These are phyloP conservation scores for Sordariomycetes sp. DNA, from an alignment of 2,329 filamentous ascomycete genomes.

Conservation along the genomic window DNA sequence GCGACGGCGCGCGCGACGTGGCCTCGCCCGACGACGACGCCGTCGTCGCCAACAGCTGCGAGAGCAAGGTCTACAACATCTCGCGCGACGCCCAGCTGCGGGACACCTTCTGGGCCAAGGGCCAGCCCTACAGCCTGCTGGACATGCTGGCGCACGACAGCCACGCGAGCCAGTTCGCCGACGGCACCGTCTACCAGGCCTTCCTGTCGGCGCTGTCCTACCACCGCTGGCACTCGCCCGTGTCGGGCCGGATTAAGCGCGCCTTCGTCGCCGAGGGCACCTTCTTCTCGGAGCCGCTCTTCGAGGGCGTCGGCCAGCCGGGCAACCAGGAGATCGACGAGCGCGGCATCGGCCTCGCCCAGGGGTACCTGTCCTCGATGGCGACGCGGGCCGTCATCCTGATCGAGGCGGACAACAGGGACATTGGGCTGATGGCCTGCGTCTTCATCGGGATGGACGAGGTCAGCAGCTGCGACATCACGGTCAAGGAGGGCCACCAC, in stretches of 20 bases:
- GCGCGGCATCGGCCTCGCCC: conserved; percentile 37
- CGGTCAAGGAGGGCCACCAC: conserved; percentile 54
- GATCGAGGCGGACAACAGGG: conserved; percentile 58
- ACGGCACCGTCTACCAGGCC: conserved; percentile 61
- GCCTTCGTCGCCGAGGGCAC: conserved; percentile 53
- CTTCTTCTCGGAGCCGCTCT: conserved; percentile 54
- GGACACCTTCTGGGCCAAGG: conserved; percentile 60
- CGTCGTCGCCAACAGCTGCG: conserved; percentile 55
- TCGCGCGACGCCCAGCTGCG: conserved; percentile 39
- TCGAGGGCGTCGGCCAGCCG: conserved; percentile 20
- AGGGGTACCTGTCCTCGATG: conserved; percentile 59
- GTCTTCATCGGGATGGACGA: conserved; percentile 70
- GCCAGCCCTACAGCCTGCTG: conserved; percentile 55
- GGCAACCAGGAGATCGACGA: conserved; percentile 23
- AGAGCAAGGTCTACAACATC: conserved; percentile 49
- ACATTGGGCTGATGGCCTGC: conserved; percentile 61
- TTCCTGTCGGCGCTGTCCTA: conserved; percentile 60
- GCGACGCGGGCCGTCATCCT: conserved; percentile 63
- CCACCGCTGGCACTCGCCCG: conserved; percentile 65
- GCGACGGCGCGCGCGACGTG: conserved; percentile 45
- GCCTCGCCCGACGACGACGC: conserved; percentile 42
- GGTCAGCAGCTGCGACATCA: conserved; percentile 65
- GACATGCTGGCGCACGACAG: conserved; percentile 55
- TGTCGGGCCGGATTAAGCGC: conserved; percentile 50
- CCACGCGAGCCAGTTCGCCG: conserved; percentile 43